Percentiles rank a stretch among this genome's conserved stretches.
Evolutionary conservation across 352 stramenopile genomes (phyloP).

Genomic region (Pythium pyrilobum): DNA sequence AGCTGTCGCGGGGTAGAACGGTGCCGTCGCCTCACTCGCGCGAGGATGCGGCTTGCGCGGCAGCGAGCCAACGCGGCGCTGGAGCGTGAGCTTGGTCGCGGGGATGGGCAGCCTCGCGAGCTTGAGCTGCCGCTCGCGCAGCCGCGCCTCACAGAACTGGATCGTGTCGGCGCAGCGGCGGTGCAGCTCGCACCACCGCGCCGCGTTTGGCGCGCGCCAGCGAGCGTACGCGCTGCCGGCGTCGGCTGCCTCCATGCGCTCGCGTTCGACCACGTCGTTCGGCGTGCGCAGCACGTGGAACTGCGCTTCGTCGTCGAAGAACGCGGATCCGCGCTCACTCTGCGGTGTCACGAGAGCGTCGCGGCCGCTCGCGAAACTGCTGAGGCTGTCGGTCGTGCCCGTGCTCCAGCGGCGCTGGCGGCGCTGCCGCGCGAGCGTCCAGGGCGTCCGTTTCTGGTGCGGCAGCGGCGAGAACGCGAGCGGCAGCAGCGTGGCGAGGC

Average conservation of each 20-base stretch:
- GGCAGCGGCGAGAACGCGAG: slow-evolving; percentile 40
- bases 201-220: background rate
- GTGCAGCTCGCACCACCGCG: slow-evolving; percentile 27
- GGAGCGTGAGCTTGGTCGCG: slow-evolving; percentile 13
- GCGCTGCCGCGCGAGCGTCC: background rate
- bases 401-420: slow-evolving; percentile 6
- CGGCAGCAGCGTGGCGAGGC: slow-evolving; percentile 54
- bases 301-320: slow-evolving; percentile 52
- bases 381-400: background rate
- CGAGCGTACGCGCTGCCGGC: background rate
- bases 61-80: background rate
- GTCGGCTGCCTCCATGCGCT: background rate
- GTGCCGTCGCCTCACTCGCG: background rate
- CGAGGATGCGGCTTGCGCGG: background rate
- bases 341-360: too few species aligned
- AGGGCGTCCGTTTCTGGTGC: slow-evolving; percentile 25
- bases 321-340: too few species aligned
- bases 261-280: slow-evolving; percentile 14
- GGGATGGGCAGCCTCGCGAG: slow-evolving; percentile 31
- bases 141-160: slow-evolving; percentile 26
- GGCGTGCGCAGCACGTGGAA: slow-evolving; percentile 44
- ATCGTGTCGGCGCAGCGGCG: slow-evolving; percentile 37
- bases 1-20: background rate
- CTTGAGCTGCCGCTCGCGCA: slow-evolving; percentile 37
- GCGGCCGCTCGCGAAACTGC: background rate